Conservation (phyloP, 805 yeast species). For the Saccharomycopsis fibuligera region DNA sequence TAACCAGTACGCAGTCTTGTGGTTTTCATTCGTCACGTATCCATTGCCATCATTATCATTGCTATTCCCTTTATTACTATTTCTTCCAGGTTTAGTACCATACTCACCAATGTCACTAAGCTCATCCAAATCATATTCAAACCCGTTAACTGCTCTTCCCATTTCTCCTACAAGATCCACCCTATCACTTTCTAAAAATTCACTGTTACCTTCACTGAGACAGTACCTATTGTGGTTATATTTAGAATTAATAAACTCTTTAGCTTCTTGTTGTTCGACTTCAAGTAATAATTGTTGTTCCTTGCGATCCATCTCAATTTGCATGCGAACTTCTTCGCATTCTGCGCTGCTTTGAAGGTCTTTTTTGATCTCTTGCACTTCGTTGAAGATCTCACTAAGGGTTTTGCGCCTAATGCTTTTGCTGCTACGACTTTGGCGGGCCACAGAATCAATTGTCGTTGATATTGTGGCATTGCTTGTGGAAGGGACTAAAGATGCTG, state of each 20-base stretch:
- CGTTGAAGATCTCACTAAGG: slow-evolving; percentile 12
- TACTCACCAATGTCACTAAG: not conserved
- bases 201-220: slow-evolving; percentile 3
- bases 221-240: too few species aligned
- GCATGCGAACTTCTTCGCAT: slow-evolving; percentile 2
- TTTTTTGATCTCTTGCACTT: slow-evolving; percentile 11
- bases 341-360: slow-evolving; percentile 1
- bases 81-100: too few species aligned
- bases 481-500: too few species aligned
- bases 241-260: too few species aligned
- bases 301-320: slow-evolving; percentile 10
- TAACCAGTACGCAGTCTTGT: slow-evolving; percentile 10
- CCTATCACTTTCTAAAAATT: slow-evolving; percentile 7
- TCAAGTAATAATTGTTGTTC: slow-evolving; percentile 4
- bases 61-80: too few species aligned
- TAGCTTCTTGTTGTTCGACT: slow-evolving; percentile 1
- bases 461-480: too few species aligned
- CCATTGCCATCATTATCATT: not conserved
- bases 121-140: slow-evolving; percentile 14
- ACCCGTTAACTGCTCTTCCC: slow-evolving; percentile 17
- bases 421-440: not conserved
- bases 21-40: not conserved
- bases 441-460: too few species aligned
- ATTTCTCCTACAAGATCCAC: slow-evolving; percentile 16
- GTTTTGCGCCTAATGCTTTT: slow-evolving; percentile 5